A percentile compares a stretch with the other conserved stretches of the same genome.
These are phyloP conservation scores for Torulaspora delbrueckii DNA, from an alignment of 805 yeast genomes.

Conservation along the genomic window DNA sequence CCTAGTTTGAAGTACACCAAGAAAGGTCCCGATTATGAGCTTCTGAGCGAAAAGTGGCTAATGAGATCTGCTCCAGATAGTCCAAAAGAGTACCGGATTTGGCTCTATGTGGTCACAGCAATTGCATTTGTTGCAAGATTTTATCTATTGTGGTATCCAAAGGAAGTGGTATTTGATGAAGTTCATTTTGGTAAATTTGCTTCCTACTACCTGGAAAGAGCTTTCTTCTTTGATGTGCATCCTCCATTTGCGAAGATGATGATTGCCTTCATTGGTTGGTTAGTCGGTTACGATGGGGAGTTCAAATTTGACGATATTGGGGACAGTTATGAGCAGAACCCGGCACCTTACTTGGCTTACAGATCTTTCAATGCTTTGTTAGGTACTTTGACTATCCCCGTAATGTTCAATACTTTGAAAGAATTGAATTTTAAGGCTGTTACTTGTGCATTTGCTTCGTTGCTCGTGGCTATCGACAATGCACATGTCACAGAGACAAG, in stretches of 20 bases:
- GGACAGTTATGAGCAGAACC: conserved; percentile 66
- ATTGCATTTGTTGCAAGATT: conserved; percentile 66
- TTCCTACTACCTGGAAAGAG: conserved; percentile 77
- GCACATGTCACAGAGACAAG: conserved; percentile 90
- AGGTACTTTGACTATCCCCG: conserved; percentile 77
- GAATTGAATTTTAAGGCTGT: conserved; percentile 75
- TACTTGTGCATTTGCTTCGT: conserved; percentile 71
- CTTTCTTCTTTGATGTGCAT: conserved; percentile 93
- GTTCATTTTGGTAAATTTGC: conserved; percentile 87
- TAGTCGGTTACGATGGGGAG: conserved; percentile 85
- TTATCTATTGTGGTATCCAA: conserved; percentile 56
- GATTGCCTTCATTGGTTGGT: conserved; percentile 84
- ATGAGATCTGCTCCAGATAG: conserved; percentile 27
- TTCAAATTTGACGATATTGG: conserved; percentile 92
- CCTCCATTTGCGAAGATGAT: conserved; percentile 96
- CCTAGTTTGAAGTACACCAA: conserved; percentile 27
- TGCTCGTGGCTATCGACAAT: conserved; percentile 77
- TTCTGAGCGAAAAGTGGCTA: conserved; percentile 28
- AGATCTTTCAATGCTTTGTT: conserved; percentile 75
- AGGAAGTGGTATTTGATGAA: conserved; percentile 79
- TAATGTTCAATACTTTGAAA: conserved; percentile 79
- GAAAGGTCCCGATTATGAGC: conserved; percentile 7
- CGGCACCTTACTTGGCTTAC: conserved; percentile 82
- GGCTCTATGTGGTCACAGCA: conserved; percentile 56
- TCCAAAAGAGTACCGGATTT: conserved; percentile 40